Conservation (phyloP, 2,329 filamentous ascomycete species). For the Aspergillus jensenii region DNA sequence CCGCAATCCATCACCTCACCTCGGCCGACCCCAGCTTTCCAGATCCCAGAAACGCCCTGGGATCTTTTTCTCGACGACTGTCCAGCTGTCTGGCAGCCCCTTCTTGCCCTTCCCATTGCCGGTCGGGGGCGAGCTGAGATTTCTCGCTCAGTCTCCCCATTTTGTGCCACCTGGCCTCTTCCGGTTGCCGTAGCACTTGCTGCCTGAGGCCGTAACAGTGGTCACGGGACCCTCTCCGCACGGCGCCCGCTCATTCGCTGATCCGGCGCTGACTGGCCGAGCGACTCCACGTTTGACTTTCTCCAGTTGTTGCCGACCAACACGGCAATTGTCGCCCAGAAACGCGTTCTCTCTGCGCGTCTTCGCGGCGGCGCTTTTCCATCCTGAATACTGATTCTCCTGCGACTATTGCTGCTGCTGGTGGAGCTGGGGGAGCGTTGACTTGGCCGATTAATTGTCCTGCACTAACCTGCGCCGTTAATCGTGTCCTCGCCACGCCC, state of each 20-base stretch:
- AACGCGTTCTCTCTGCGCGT: slow-evolving; percentile 12
- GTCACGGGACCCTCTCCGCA: slow-evolving; percentile 3
- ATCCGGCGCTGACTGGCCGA: background rate
- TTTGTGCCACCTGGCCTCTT: slow-evolving; percentile 11
- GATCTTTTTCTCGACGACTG: background rate
- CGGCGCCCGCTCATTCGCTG: slow-evolving; percentile 2
- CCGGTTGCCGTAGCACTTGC: slow-evolving; percentile 9
- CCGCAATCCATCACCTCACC: slow-evolving; percentile 18
- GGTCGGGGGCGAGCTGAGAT: slow-evolving; percentile 13
- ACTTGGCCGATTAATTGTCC: background rate
- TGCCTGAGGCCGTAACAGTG: slow-evolving; percentile 4
- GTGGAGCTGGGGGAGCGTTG: slow-evolving; percentile 7
- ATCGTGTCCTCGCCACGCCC: background rate
- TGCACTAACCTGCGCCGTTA: background rate
- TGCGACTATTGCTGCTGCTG: slow-evolving; percentile 2
- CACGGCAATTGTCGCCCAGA: background rate
- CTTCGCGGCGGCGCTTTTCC: slow-evolving; percentile 5
- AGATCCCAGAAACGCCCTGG: slow-evolving; percentile 8
- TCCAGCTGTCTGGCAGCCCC: background rate
- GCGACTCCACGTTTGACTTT: background rate
- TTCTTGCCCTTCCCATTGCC: slow-evolving; percentile 12
- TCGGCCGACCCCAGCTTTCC: slow-evolving; percentile 13
- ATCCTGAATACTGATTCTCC: background rate
- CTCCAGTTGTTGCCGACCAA: background rate
- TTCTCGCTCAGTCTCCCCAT: slow-evolving; percentile 4